Evolutionary conservation across 805 yeast species (phyloP).

Genomic region (Spathaspora girioi): DNA sequence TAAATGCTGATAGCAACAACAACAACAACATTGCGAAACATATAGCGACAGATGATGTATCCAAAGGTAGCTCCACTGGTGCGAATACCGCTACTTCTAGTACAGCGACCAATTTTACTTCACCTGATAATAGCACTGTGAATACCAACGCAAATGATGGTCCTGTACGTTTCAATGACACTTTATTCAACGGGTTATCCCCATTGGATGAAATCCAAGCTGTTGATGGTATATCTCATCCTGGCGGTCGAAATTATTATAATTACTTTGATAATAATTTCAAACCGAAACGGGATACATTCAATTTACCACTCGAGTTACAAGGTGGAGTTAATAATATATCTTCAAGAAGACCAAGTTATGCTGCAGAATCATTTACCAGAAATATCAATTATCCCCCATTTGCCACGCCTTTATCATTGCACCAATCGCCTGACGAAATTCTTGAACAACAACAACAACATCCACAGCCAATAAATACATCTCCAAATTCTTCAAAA

Average conservation of each 20-base stretch:
- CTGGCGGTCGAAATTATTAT: not conserved
- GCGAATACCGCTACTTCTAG: too few species aligned
- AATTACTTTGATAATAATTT: not conserved
- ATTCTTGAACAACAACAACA: constrained; percentile 2
- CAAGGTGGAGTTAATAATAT: constrained; percentile 65
- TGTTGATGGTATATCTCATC: constrained; percentile 1
- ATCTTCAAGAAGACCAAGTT: constrained; percentile 68
- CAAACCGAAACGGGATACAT: constrained; percentile 22
- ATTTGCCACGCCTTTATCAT: not conserved
- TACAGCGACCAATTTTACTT: not conserved
- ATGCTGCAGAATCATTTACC: constrained; percentile 63
- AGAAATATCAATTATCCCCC: constrained; percentile 16
- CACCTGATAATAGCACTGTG: not conserved
- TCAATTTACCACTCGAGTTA: constrained; percentile 52
- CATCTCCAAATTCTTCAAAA: constrained; percentile 1
- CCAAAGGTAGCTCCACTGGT: not conserved
- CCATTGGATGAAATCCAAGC: constrained; percentile 11
- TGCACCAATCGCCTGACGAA: not conserved
- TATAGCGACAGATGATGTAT: not conserved
- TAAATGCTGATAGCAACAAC: constrained; percentile 10
- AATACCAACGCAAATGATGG: not conserved
- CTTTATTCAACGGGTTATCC: constrained; percentile 22
- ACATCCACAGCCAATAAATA: not conserved
- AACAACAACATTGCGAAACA: constrained; percentile 3
- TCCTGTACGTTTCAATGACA: constrained; percentile 14